Conservation (phyloP, 169 alveolate species). For the Plasmodium vinckei region DNA sequence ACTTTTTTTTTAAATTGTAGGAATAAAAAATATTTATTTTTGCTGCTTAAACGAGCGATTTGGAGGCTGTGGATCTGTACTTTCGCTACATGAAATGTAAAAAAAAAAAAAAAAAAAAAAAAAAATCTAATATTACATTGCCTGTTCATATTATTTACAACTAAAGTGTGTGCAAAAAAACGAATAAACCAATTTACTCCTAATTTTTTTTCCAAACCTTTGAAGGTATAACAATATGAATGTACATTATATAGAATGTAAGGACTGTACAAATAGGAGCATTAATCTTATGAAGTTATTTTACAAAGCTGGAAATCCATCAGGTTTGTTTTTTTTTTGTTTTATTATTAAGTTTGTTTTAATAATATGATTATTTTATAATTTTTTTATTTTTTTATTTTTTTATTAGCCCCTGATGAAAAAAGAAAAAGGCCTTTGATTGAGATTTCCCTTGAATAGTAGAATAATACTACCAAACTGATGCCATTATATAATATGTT, state of each 20-base stretch:
- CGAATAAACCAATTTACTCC: not conserved
- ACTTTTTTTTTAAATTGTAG: conserved; percentile 34
- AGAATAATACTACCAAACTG: no score
- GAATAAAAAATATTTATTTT: conserved; percentile 81
- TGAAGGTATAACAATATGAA: conserved; percentile 44
- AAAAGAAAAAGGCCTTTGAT: conserved; percentile 38
- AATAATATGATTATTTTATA: no score
- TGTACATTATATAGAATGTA: conserved; percentile 23
- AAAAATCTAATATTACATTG: not conserved
- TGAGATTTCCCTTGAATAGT: not conserved
- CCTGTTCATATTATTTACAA: no score
- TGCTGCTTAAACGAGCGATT: conserved; percentile 89
- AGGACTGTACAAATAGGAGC: conserved; percentile 36
- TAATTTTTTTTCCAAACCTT: not conserved
- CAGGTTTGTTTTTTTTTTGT: conserved; percentile 30
- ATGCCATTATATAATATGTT: no score
- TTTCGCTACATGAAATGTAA: conserved; percentile 79
- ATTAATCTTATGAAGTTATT: conserved; percentile 62
- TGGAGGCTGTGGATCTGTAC: conserved; percentile 90
- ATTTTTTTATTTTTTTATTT: no score
- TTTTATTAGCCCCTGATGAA: conserved; percentile 55
- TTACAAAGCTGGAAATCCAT: conserved; percentile 64
- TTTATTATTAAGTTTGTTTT: not conserved
- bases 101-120: not conserved
- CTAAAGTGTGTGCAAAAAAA: not conserved